Evolutionary conservation across 1,284 basidiomycete genomes (phyloP).

Genomic region (Cystobasidium sp.): DNA sequence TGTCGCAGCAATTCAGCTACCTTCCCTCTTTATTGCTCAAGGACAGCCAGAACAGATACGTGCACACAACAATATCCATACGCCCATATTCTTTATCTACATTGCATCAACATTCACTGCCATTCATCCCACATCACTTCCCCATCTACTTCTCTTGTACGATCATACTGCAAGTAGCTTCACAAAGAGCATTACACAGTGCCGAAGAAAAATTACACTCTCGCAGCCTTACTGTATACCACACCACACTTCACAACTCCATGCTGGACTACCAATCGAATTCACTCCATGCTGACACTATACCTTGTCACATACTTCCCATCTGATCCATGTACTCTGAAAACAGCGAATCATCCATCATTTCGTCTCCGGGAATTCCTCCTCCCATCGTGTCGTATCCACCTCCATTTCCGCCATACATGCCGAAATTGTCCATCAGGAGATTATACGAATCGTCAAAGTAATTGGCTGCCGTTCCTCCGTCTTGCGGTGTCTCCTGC

Average conservation of each 20-base stretch:
- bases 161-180: too few species aligned
- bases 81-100: too few species aligned
- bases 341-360: constrained; percentile 32
- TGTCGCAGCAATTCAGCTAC: too few species aligned
- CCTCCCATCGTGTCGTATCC: constrained; percentile 4
- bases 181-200: too few species aligned
- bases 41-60: too few species aligned
- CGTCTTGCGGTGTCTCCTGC: background rate
- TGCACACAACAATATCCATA: too few species aligned
- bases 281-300: background rate
- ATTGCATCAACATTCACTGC: too few species aligned
- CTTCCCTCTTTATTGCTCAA: too few species aligned
- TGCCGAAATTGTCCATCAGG: constrained; percentile 23
- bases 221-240: background rate
- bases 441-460: constrained; percentile 33
- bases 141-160: too few species aligned
- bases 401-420: constrained; percentile 3
- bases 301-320: constrained; percentile 14
- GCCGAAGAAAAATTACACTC: too few species aligned
- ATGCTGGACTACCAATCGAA: background rate
- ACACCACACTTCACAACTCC: background rate
- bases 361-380: constrained; percentile 6
- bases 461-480: background rate
- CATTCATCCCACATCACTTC: too few species aligned
- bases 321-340: constrained; percentile 31